Evolutionary conservation across 1,284 basidiomycete species (phyloP), one percentile per base, ranked within the genome.

Genomic region (Flammula alnicola): DNA sequence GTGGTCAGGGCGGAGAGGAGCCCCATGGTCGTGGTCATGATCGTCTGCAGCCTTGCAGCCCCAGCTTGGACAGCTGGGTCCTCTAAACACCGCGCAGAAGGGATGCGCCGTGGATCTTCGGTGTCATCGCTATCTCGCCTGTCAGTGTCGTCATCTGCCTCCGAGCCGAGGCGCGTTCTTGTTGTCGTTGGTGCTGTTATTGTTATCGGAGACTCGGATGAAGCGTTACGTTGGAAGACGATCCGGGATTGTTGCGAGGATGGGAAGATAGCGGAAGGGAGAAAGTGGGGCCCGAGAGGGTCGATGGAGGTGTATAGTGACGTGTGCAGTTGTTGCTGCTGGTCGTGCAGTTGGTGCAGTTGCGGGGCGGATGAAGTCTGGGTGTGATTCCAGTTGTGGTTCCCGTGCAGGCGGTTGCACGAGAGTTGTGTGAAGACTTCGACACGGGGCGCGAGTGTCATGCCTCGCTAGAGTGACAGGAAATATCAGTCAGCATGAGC

Each of bases 1-100:
- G 92, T 92, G 1, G 91, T 93, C 26, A 95, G 67, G 0, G 90
- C 92, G 3, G 88, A 88, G 3, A 95, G 77, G 4, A 85, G 61
- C n/a, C 94, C 94, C 79, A 88, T 87, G 4, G 79, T 84, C 5
- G 87, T 82, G 0, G 85, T 90, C 77, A 88, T 81, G 50, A 82
- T 75, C 3, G 81, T 84, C 62, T 91, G 88, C 9, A 89, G 68
- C 29, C 78, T 77, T 9, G 86, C 88, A 0, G 88, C 84, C 27
- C 77, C 77, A 5, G 82, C 78, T 62, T 86, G 83, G 0, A 90
- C 88, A 1, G 73, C 75, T 12, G 88, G 78, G 56, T 91, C 81
- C 23, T 75, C 70, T 25, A 79, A 59, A 58, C 88, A 91, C 37
- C 70, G 72, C 45, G 66, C 64, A 7, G 81, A 77, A 2, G 80